Base-by-base conservation (phyloP, 805 yeast species). In the Dipodascopsis tothii region DNA sequence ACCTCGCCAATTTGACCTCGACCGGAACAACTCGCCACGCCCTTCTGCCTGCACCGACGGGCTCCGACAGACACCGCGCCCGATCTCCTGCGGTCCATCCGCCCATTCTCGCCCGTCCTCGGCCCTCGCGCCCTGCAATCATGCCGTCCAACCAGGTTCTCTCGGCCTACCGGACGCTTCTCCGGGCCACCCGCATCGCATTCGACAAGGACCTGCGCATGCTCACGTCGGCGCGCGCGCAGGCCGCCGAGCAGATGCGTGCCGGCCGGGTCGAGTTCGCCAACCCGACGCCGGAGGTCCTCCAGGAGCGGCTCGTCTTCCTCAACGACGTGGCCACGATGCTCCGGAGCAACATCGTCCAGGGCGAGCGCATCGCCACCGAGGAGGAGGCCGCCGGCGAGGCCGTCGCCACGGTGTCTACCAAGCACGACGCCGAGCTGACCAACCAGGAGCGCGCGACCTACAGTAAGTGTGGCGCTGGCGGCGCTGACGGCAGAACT, bases 271-370 rank as follows among this genome's bases (percentile, higher is more conserved):
- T 11, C 6, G 45, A 42, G 30, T 35, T 45, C 7, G 5, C 18
- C 6, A 38, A 39, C 23, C 40, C 39, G 30, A 46, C 37, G 34
- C 63, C 62, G 38, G 73, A 77, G 30, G 62, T 73, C 2, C 57
- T 68, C 2, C 72, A 70, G 4, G 72, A 75, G 45, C 71, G 79
- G 45, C 63, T 81, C 23, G 63, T 71, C 40, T 70, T 76, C 49
- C 65, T 87, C 46, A 73, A 79, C 41, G 88, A 80, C 16, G 81
- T 90, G n/a, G 77, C 88, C 1, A 60, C 62, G 33, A 81, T 87
- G 51, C 67, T 90, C 45, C 69, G 74, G 39, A 69, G 72, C 46
- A 90, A 90, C 61, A 70, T 90, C n/a, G 96, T 90, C 2, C 98
- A 90, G 65, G 97, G 94, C 5, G 68, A 65, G 48, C 72, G 65